Conservation (phyloP, 768 basidiomycete genomes). For the Suillus placidus region DNA sequence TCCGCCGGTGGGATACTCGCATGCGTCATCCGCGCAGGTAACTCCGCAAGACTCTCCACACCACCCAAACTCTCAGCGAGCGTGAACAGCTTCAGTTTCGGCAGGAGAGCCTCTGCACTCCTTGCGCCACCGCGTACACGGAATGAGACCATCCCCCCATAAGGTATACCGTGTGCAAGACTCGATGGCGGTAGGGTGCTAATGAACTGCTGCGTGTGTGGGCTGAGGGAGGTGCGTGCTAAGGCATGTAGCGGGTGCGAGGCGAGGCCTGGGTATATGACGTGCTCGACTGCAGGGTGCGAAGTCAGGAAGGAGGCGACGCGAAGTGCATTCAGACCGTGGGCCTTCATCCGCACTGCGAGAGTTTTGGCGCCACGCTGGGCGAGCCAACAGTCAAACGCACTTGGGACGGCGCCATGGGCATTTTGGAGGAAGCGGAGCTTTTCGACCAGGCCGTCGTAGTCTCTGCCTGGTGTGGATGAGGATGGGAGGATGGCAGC, state of each 20-base stretch:
- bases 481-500: slow-evolving; percentile 66
- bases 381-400: slow-evolving; percentile 89
- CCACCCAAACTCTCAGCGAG: slow-evolving; percentile 91
- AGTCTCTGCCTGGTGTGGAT: slow-evolving; percentile 29
- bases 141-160: slow-evolving; percentile 88
- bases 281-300: slow-evolving; percentile 67
- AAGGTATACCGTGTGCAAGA: slow-evolving; percentile 46
- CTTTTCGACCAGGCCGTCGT: slow-evolving; percentile 48
- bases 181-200: slow-evolving; percentile 39
- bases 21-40: slow-evolving; percentile 90
- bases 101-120: slow-evolving; percentile 70
- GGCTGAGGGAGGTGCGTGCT: slow-evolving; percentile 63
- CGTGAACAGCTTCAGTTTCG: slow-evolving; percentile 64
- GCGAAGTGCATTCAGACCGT: slow-evolving; percentile 79
- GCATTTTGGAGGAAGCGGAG: slow-evolving; percentile 92
- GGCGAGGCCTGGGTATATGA: slow-evolving; percentile 84
- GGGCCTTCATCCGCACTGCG: slow-evolving; percentile 82
- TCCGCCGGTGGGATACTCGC: slow-evolving; percentile 71
- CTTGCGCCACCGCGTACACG: slow-evolving; percentile 52
- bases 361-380: slow-evolving; percentile 93
- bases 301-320: slow-evolving; percentile 65
- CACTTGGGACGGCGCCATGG: slow-evolving; percentile 78
- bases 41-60: slow-evolving; percentile 88
- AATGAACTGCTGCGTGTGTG: slow-evolving; percentile 71
- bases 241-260: slow-evolving; percentile 68